phyloP scores from a whole-genome alignment of 129 eudicot genomes.

The Calendula officinalis region DNA sequence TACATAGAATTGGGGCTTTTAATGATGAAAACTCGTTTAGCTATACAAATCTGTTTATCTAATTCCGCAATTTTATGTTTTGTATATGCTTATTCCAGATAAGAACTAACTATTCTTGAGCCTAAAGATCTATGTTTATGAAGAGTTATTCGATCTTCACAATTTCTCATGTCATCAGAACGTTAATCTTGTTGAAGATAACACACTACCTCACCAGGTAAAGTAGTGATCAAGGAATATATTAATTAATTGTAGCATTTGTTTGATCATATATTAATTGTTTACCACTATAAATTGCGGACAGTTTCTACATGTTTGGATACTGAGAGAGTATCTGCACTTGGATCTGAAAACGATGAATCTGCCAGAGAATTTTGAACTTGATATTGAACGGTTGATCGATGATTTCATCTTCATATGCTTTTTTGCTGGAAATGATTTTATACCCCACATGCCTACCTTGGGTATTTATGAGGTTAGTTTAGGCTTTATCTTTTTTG shows the following conservation, averaged over 20 bases:
- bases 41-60: too few relatives aligned
- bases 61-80: too few relatives aligned
- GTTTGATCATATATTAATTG: not conserved
- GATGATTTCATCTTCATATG: slow-evolving; percentile 69
- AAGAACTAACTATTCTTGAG: too few relatives aligned
- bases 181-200: slow-evolving; percentile 12
- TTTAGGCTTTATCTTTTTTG: not conserved
- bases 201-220: slow-evolving; percentile 33
- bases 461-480: slow-evolving; percentile 59
- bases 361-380: slow-evolving; percentile 32
- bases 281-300: slow-evolving; percentile 1
- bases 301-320: slow-evolving; percentile 66
- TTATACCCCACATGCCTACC: slow-evolving; percentile 63
- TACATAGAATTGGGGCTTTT: too few relatives aligned
- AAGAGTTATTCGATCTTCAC: too few relatives aligned
- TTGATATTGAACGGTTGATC: slow-evolving; percentile 42
- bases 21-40: too few relatives aligned
- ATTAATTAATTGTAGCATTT: too few relatives aligned
- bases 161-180: slow-evolving; percentile 39
- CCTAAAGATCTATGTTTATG: too few relatives aligned
- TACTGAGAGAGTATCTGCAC: slow-evolving; percentile 56
- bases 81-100: too few relatives aligned
- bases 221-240: not conserved
- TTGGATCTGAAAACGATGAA: slow-evolving; percentile 34
- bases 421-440: slow-evolving; percentile 66